Evolutionary conservation across 2,329 filamentous ascomycete species (phyloP).

Genomic region (Clarireedia sp.): DNA sequence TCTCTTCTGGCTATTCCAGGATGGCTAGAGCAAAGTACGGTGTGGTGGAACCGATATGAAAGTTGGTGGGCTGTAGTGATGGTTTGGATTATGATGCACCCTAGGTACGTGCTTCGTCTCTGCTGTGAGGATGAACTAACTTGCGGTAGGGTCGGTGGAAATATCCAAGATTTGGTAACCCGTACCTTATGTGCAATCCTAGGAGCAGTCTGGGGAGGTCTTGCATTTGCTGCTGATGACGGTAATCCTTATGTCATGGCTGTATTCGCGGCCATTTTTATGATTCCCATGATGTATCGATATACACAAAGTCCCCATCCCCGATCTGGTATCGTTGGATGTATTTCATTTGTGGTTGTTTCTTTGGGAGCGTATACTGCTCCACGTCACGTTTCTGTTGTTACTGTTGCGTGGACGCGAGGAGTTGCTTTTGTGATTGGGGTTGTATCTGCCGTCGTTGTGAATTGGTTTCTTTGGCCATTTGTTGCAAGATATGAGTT

Average conservation of each 20-base stretch:
- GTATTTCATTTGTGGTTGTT: slow-evolving; percentile 47
- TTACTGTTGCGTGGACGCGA: slow-evolving; percentile 38
- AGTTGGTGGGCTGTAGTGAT: slow-evolving; percentile 50
- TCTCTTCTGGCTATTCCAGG: slow-evolving; percentile 46
- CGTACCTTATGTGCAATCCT: slow-evolving; percentile 41
- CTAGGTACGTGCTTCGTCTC: slow-evolving; percentile 30
- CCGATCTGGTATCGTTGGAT: slow-evolving; percentile 51
- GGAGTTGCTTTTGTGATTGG: slow-evolving; percentile 46
- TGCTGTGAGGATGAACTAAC: not conserved
- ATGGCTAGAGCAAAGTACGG: slow-evolving; percentile 37
- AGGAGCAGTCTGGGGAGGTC: slow-evolving; percentile 47
- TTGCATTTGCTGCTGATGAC: slow-evolving; percentile 41
- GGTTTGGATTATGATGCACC: slow-evolving; percentile 33
- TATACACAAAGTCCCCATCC: slow-evolving; percentile 48
- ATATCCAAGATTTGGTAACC: slow-evolving; percentile 48
- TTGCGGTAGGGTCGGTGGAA: slow-evolving; percentile 42
- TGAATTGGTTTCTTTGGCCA: slow-evolving; percentile 55
- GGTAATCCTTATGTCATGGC: slow-evolving; percentile 49
- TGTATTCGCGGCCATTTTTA: slow-evolving; percentile 46
- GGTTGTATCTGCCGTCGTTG: slow-evolving; percentile 43
- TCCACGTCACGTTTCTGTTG: slow-evolving; percentile 29
- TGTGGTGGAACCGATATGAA: slow-evolving; percentile 49
- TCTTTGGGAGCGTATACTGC: slow-evolving; percentile 35
- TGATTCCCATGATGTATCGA: slow-evolving; percentile 52
- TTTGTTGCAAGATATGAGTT: slow-evolving; percentile 54